These are phyloP conservation scores for Parmelia sp. DNA, from an alignment of 495 filamentous ascomycete genomes.

Conservation along the genomic window DNA sequence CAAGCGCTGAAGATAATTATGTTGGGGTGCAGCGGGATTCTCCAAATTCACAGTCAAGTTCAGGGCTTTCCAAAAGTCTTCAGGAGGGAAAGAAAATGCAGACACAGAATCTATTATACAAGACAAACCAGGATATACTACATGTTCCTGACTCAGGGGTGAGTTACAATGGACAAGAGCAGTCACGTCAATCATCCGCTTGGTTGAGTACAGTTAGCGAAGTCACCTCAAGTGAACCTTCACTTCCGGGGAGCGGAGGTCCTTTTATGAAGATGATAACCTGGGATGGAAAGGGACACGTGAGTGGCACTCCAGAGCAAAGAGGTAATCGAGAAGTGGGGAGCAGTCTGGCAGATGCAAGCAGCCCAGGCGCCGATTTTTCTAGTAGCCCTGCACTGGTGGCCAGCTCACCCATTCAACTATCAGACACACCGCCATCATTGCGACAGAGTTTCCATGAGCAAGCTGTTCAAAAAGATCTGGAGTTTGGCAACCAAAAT, in stretches of 20 bases:
- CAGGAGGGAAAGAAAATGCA: not conserved
- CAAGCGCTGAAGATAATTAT: not conserved
- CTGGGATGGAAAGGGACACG: constrained; percentile 29
- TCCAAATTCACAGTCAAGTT: not conserved
- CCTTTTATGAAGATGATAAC: constrained; percentile 31
- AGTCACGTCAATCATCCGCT: constrained; percentile 16
- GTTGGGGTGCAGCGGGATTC: not conserved
- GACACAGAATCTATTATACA: not conserved
- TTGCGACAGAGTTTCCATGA: not conserved
- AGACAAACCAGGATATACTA: not conserved
- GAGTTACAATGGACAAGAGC: not conserved
- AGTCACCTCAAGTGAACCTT: constrained; percentile 8
- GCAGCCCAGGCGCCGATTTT: constrained; percentile 27
- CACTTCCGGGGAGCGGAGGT: constrained; percentile 21
- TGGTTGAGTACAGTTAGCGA: constrained; percentile 22
- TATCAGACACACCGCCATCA: not conserved
- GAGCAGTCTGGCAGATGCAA: constrained; percentile 33
- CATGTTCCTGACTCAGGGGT: not conserved
- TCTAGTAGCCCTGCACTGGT: constrained; percentile 15
- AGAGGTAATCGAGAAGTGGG: constrained; percentile 33
- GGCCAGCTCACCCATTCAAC: not conserved
- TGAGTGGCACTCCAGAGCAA: constrained; percentile 32
- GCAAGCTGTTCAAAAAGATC: not conserved
- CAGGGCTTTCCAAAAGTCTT: not conserved
- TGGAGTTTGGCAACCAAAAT: not conserved